A percentile compares a stretch with the other conserved stretches of the same genome.
phyloP scores from a whole-genome alignment of 2,329 filamentous ascomycete species.

The Pseudocercospora musae region DNA sequence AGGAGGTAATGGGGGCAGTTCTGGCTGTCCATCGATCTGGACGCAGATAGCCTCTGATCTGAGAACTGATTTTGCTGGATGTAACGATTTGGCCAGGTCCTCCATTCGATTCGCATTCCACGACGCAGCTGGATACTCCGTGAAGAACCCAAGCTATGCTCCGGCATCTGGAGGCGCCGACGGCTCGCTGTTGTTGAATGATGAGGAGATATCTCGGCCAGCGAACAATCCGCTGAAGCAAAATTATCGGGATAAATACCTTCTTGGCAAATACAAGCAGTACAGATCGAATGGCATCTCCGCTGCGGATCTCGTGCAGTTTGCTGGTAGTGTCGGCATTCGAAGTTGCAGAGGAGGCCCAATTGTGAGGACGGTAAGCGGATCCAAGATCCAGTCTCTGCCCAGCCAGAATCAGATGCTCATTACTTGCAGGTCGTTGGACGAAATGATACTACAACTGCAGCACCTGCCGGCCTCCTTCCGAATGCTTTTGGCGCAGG shows the following conservation, averaged over 20 bases:
- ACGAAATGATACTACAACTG: slow-evolving; percentile 43
- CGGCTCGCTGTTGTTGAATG: slow-evolving; percentile 41
- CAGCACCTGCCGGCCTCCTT: slow-evolving; percentile 45
- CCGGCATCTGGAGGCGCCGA: slow-evolving; percentile 39
- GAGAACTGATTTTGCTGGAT: background rate
- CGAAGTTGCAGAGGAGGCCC: slow-evolving; percentile 21
- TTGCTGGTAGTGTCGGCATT: slow-evolving; percentile 46
- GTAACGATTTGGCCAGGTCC: background rate
- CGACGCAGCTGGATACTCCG: slow-evolving; percentile 22
- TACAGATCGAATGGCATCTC: slow-evolving; percentile 34
- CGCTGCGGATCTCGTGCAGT: slow-evolving; percentile 55
- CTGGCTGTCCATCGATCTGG: background rate
- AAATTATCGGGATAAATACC: slow-evolving; percentile 35
- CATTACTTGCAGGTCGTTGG: slow-evolving; percentile 36
- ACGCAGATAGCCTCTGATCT: background rate
- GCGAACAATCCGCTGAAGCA: slow-evolving; percentile 47
- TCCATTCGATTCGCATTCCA: slow-evolving; percentile 37
- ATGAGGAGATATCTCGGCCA: slow-evolving; percentile 35
- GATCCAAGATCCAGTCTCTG: background rate
- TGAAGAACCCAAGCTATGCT: slow-evolving; percentile 18
- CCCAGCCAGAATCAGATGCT: background rate
- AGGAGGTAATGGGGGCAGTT: background rate
- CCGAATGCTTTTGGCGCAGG: slow-evolving; percentile 43
- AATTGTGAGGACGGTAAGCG: slow-evolving; percentile 23
- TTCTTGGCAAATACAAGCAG: background rate